Conservation (phyloP, 2,329 filamentous ascomycete genomes). For the Aspergillus eucalypticola region DNA sequence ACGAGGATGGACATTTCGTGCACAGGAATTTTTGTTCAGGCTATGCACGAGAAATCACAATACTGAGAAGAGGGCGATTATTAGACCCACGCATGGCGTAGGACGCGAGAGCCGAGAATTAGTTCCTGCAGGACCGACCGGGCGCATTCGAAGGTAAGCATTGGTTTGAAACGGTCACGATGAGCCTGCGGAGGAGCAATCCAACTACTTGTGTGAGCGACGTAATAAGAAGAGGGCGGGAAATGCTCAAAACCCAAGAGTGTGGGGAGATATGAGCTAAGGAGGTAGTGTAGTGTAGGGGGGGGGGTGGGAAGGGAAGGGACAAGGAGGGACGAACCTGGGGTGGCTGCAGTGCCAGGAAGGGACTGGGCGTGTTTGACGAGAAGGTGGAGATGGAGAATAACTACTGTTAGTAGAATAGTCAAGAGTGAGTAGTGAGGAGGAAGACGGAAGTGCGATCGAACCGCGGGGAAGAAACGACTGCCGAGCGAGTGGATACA, state of each 20-base stretch:
- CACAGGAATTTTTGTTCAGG: no score
- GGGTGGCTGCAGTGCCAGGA: not conserved
- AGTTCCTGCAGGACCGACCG: constrained; percentile 1
- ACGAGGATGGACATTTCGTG: constrained; percentile 34
- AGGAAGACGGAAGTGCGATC: not conserved
- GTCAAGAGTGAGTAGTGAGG: not conserved
- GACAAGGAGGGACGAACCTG: not conserved
- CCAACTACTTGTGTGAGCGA: not conserved
- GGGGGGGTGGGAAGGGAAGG: not conserved
- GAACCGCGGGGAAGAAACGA: constrained; percentile 17
- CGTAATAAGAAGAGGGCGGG: not conserved
- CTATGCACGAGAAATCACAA: constrained; percentile 13
- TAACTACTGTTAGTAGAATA: not conserved
- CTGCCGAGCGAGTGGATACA: not conserved
- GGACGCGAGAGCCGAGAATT: constrained; percentile 1
- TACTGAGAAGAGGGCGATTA: constrained; percentile 8
- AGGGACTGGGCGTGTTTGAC: not conserved
- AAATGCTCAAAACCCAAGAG: not conserved
- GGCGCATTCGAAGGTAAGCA: not conserved
- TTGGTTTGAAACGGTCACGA: not conserved
- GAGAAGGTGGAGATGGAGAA: not conserved
- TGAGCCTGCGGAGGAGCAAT: not conserved
- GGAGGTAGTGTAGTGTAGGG: no score
- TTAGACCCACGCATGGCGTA: constrained; percentile 6
- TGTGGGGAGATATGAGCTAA: no score